phyloP scores from a whole-genome alignment of 352 stramenopile genomes.

The Thraustochytrium sp. region DNA sequence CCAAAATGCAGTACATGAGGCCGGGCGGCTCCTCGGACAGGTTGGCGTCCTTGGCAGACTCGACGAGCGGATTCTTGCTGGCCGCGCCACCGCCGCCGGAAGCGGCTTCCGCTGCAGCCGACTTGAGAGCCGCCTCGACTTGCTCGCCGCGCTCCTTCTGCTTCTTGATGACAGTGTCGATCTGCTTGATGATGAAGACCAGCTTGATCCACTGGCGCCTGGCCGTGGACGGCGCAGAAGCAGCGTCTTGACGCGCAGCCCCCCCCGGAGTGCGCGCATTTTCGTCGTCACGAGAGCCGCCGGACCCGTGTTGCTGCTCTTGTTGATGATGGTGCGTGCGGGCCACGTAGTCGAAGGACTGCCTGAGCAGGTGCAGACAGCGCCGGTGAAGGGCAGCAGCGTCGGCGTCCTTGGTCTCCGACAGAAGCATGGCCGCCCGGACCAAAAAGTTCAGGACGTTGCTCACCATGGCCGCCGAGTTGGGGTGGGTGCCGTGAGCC shows the following conservation, averaged over 20 bases:
- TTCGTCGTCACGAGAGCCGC: background rate
- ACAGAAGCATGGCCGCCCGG: slow-evolving; percentile 55
- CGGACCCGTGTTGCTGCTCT: background rate
- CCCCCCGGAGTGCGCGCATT: background rate
- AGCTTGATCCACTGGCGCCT: background rate
- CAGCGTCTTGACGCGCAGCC: background rate
- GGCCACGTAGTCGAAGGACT: background rate
- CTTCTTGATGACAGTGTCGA: slow-evolving; percentile 11
- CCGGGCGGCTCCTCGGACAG: background rate
- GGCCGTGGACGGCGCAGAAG: background rate
- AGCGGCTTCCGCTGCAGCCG: background rate
- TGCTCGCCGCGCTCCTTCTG: slow-evolving; percentile 16
- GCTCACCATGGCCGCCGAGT: slow-evolving; percentile 70
- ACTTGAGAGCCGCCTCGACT: background rate
- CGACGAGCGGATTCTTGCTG: background rate
- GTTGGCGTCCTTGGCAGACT: background rate
- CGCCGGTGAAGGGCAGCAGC: background rate
- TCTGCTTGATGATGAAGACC: slow-evolving; percentile 2
- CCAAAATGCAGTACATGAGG: slow-evolving; percentile 9
- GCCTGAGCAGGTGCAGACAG: slow-evolving; percentile 3
- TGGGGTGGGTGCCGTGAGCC: slow-evolving; percentile 18
- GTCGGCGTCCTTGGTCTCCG: slow-evolving; percentile 51
- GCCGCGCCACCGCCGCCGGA: background rate
- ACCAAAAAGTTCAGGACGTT: slow-evolving; percentile 78
- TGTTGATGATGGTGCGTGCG: background rate